phyloP scores from a whole-genome alignment of 2,329 filamentous ascomycete species.

The Fusarium falciforme region DNA sequence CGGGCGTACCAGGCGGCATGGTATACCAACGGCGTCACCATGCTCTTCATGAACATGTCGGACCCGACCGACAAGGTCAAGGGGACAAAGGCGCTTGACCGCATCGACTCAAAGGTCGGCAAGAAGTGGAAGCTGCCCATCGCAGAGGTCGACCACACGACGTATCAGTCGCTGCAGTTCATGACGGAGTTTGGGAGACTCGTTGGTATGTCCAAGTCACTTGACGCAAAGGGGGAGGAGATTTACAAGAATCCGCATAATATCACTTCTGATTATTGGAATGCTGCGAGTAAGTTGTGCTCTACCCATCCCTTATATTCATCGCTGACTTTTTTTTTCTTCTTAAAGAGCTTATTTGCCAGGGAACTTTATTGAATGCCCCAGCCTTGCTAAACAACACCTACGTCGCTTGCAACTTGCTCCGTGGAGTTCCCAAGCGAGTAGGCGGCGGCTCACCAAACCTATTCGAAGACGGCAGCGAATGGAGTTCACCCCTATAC shows the following conservation, averaged over 20 bases:
- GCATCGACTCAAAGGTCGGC: constrained; percentile 18
- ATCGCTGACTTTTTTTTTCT: neutral
- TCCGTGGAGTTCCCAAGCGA: constrained; percentile 53
- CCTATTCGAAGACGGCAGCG: constrained; percentile 53
- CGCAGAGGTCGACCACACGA: neutral
- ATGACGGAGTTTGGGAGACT: constrained; percentile 11
- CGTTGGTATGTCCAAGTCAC: neutral
- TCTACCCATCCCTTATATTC: neutral
- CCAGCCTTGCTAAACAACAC: constrained; percentile 21
- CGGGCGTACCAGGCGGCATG: constrained; percentile 58
- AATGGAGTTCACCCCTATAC: constrained; percentile 57
- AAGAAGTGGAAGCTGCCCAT: constrained; percentile 25
- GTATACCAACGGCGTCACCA: constrained; percentile 54
- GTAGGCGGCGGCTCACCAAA: constrained; percentile 48
- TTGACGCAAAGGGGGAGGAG: neutral
- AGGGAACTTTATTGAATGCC: constrained; percentile 7
- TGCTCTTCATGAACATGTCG: constrained; percentile 55
- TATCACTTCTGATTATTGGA: neutral
- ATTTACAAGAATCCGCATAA: constrained; percentile 16
- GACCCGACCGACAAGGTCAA: constrained; percentile 20
- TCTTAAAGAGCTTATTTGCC: neutral
- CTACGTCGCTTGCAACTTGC: constrained; percentile 36
- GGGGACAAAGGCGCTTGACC: constrained; percentile 17
- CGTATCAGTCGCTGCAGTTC: constrained; percentile 16
- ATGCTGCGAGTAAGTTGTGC: constrained; percentile 8